A percentile compares a stretch with the other conserved stretches of the same genome.
Conservation (phyloP, 78 protist genomes). For the Guillardia theta region DNA sequence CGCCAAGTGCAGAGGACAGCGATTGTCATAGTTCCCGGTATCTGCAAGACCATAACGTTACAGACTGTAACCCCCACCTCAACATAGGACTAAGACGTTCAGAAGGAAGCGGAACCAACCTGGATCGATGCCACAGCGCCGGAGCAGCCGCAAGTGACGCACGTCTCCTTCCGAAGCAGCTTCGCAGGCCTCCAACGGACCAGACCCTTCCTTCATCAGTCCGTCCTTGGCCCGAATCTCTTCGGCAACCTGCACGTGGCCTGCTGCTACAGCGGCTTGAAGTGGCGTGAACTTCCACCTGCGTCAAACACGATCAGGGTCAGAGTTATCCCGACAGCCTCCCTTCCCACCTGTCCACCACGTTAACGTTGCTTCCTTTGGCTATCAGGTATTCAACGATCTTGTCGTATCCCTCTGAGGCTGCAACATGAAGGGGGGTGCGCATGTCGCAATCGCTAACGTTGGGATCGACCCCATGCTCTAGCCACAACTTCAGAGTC, state of each 20-base stretch:
- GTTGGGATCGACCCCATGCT: background rate
- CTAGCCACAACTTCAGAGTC: background rate
- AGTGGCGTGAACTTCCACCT: constrained; percentile 14
- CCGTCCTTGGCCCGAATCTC: background rate
- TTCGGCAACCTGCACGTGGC: background rate
- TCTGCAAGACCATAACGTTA: no score
- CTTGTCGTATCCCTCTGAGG: background rate
- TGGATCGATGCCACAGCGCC: background rate
- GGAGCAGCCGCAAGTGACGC: background rate
- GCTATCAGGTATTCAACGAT: background rate
- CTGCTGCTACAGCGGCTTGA: background rate
- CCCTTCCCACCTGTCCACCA: background rate
- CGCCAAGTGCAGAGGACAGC: constrained; percentile 4
- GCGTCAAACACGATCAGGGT: background rate
- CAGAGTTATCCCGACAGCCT: no score
- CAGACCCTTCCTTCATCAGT: background rate
- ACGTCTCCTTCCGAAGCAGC: background rate
- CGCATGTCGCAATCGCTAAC: background rate
- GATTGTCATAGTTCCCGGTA: background rate
- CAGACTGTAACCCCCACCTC: no score
- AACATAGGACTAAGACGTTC: no score
- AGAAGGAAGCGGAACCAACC: no score
- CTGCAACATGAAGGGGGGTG: background rate
- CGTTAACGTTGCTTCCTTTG: background rate
- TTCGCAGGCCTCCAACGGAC: background rate